These are phyloP conservation scores for Nicotiana otophora DNA, from an alignment of 257 asterid species.

Conservation along the genomic window DNA sequence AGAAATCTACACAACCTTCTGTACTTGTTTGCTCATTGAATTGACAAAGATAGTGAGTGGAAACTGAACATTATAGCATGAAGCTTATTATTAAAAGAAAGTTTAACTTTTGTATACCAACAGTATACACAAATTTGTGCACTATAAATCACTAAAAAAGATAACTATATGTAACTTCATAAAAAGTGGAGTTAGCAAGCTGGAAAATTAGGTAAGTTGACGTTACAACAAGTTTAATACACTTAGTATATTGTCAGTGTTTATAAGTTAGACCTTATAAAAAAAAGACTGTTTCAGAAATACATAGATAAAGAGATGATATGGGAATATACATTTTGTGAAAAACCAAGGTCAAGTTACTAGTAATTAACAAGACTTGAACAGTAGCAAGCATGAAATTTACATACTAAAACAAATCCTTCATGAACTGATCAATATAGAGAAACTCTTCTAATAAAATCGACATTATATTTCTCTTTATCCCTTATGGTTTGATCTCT, in stretches of 20 bases:
- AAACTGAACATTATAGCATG: neutral
- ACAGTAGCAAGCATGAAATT: neutral
- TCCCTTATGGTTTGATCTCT: conserved; percentile 27
- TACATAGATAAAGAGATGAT: neutral
- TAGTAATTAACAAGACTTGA: neutral
- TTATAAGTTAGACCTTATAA: neutral
- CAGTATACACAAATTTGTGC: too few relatives aligned
- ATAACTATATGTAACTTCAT: too few relatives aligned
- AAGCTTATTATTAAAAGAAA: neutral
- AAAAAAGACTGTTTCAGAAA: neutral
- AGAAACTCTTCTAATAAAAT: neutral
- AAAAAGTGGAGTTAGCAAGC: neutral
- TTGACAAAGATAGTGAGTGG: neutral
- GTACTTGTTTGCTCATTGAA: neutral
- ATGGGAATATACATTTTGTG: neutral
- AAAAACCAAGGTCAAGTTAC: neutral
- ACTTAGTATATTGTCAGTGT: neutral
- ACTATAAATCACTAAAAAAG: neutral
- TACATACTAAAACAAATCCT: neutral
- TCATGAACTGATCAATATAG: conserved; percentile 1
- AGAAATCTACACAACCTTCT: neutral
- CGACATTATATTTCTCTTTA: neutral
- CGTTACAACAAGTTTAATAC: too few relatives aligned
- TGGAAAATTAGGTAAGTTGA: neutral
- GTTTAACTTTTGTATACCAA: neutral